These are phyloP conservation scores for Panellus pusillus DNA, from an alignment of 768 basidiomycete genomes.

Conservation along the genomic window DNA sequence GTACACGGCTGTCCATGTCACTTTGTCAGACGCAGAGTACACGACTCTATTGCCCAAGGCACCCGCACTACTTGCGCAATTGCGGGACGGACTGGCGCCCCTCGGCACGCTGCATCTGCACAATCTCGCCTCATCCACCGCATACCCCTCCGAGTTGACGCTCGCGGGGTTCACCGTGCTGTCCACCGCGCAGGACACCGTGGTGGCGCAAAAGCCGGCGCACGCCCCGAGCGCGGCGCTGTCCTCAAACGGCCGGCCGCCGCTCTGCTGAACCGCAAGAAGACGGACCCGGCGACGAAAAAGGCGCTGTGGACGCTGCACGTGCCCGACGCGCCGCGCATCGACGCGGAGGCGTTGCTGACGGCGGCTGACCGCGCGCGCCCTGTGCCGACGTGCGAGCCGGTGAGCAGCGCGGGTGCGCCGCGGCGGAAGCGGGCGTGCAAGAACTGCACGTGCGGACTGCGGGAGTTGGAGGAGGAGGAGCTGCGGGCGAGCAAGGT, in stretches of 20 bases:
- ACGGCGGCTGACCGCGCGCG: conserved; percentile 81
- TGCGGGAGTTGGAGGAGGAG: conserved; percentile 89
- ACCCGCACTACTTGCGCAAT: conserved; percentile 55
- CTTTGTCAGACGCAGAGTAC: conserved; percentile 67
- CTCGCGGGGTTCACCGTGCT: conserved; percentile 66
- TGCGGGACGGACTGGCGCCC: conserved; percentile 61
- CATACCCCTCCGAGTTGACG: conserved; percentile 58
- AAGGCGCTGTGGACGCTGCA: conserved; percentile 87
- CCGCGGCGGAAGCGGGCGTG: conserved; percentile 88
- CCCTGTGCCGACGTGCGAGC: conserved; percentile 77
- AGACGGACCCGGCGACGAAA: conserved; percentile 69
- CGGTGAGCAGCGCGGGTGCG: conserved; percentile 44
- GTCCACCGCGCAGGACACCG: conserved; percentile 38
- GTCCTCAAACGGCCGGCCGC: conserved; percentile 49
- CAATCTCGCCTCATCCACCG: conserved; percentile 45
- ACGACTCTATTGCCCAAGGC: conserved; percentile 51
- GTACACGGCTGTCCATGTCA: conserved; percentile 68
- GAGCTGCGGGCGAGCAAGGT: conserved; percentile 63
- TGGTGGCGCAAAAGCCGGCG: conserved; percentile 74
- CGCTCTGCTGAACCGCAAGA: conserved; percentile 53
- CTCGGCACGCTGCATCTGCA: conserved; percentile 70
- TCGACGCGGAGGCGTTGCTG: conserved; percentile 82
- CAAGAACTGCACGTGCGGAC: conserved; percentile 95
- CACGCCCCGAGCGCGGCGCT: conserved; percentile 40
- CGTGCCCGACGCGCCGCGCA: conserved; percentile 65